A percentile compares a stretch with the other conserved stretches of the same genome.
phyloP scores from a whole-genome alignment of 176 grass and related monocot species.

The Ananas comosus region DNA sequence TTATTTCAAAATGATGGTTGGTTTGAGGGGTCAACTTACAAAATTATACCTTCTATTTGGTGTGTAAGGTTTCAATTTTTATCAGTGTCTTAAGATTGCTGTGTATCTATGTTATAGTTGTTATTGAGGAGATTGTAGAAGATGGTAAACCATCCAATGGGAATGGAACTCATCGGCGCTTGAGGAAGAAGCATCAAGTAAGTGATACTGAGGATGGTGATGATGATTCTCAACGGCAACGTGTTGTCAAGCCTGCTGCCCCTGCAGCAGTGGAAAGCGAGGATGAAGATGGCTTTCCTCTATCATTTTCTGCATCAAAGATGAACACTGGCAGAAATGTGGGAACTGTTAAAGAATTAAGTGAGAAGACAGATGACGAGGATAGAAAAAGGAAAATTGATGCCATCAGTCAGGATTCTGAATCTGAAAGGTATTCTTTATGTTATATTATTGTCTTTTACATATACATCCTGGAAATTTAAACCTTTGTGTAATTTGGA shows the following conservation, averaged over 20 bases:
- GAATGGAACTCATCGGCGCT: constrained; percentile 16
- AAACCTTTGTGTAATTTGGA: too few species aligned
- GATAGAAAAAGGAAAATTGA: constrained; percentile 70
- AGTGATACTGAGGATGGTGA: constrained; percentile 39
- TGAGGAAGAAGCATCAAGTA: constrained; percentile 47
- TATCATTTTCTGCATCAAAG: constrained; percentile 39
- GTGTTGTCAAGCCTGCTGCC: constrained; percentile 29
- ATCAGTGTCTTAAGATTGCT: background rate
- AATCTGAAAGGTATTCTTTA: constrained; percentile 33
- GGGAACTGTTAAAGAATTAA: constrained; percentile 6
- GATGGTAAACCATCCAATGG: constrained; percentile 49
- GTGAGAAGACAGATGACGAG: constrained; percentile 22
- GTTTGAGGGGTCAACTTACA: background rate
- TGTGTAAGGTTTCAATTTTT: background rate
- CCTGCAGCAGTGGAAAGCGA: constrained; percentile 54
- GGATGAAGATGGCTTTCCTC: constrained; percentile 95
- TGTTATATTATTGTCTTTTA: too few species aligned
- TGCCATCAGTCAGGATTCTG: constrained; percentile 15
- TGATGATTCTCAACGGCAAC: constrained; percentile 35
- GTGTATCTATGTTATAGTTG: constrained; percentile 37
- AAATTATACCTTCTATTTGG: background rate
- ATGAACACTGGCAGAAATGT: constrained; percentile 23
- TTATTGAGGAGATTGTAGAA: constrained; percentile 90
- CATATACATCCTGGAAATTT: too few species aligned
- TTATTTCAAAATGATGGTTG: background rate